Evolutionary conservation across 345 rosid genomes (phyloP).

Genomic region (Populus simonii): DNA sequence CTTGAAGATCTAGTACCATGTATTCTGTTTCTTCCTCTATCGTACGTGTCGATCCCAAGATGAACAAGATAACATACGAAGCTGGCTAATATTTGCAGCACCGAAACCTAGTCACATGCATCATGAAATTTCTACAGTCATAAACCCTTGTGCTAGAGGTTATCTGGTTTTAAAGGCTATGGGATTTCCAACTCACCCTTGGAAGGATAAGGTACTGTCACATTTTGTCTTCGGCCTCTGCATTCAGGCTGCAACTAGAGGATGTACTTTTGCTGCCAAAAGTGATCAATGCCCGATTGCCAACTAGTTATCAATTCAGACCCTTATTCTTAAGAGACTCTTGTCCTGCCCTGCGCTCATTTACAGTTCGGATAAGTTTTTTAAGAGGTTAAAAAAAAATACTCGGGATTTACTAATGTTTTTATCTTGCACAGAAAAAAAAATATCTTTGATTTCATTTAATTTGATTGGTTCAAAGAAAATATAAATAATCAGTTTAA

Average conservation of each 20-base stretch:
- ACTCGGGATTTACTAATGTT: too few species aligned
- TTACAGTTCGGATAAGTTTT: too few species aligned
- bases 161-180: constrained; percentile 24
- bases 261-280: constrained; percentile 1
- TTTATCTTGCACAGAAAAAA: too few species aligned
- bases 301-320: not conserved
- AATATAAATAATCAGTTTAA: too few species aligned
- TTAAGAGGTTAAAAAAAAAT: too few species aligned
- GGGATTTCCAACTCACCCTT: constrained; percentile 12
- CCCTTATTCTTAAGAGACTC: not conserved
- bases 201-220: constrained; percentile 20
- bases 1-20: not conserved
- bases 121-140: constrained; percentile 7
- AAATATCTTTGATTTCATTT: too few species aligned
- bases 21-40: not conserved
- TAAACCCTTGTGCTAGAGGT: not conserved
- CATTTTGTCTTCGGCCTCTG: not conserved
- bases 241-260: not conserved
- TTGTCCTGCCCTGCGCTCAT: too few species aligned
- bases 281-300: not conserved
- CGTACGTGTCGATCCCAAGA: not conserved
- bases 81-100: not conserved
- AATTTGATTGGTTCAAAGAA: too few species aligned
- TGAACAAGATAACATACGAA: not conserved
- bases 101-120: not conserved